Base-by-base conservation (phyloP, 768 basidiomycete genomes). In the Dacryopinax spathularia region DNA sequence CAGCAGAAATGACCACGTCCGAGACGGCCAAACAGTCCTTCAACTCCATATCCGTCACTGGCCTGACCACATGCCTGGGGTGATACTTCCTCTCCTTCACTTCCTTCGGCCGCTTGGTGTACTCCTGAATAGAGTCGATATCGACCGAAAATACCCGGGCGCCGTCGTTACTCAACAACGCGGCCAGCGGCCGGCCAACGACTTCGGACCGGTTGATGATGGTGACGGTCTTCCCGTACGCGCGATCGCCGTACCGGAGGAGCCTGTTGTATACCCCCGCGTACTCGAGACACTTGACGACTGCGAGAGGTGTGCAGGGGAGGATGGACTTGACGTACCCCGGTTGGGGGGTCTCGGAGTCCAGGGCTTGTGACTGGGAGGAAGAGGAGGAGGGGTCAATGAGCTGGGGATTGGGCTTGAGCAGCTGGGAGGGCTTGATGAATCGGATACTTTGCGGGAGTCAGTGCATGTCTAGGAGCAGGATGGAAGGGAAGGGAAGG, bases 121-220 rank as follows among this genome's bases (percentile, higher is more conserved):
- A 98, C 78, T 98, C 96, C 81, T 96, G 89, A 61, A 94, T 89
- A 10, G 91, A 90, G 72, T 95, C 92, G 63, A 98, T 90, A 73
- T 99, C 96, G 3, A 89, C 90, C 5, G 91, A 94, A 70, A 97
- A 86, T 4, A 97, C 96, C 9, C 92, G 81, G 1, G 95, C 96
- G 31, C 96, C 96, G 71, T 99, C 96, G 72, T 99, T 99, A 2
- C 94, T 84, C 39, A 98, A 81, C 48, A 99, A 78, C 2, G 96
- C 96, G 0, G 93, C 95, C n/a, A 98, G 79, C 13, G 95, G 96
- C 65, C 96, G 81, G 18, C 96, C 96, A 16, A 99, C 96, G 34
- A 99, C 96, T 73, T 99, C 96, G 36, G 91, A 94, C 89, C 94
- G 81, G 75, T 99, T 99, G 69, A 99, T 90, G 27, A 99, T 89